Conservation (phyloP, 495 filamentous ascomycete genomes). For the Aspergillus ellipticus region DNA sequence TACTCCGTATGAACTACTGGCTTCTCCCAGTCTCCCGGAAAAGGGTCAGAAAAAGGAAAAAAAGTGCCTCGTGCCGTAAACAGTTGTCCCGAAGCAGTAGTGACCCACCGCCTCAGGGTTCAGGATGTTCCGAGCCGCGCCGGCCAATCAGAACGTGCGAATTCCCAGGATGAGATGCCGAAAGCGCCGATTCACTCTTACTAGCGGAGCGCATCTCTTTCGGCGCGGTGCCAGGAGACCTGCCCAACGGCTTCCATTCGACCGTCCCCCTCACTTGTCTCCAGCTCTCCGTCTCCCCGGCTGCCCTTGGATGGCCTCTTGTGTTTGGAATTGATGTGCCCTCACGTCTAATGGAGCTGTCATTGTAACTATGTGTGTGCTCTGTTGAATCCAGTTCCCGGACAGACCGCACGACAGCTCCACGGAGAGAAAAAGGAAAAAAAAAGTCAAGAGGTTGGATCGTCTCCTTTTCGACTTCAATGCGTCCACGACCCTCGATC, state of each 20-base stretch:
- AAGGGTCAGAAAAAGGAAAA: neutral
- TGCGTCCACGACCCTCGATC: neutral
- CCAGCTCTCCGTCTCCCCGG: neutral
- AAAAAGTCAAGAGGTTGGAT: neutral
- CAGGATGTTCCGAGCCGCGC: conserved; percentile 18
- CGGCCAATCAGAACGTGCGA: conserved; percentile 30
- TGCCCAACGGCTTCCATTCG: neutral
- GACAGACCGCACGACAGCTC: conserved; percentile 25
- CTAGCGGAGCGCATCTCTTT: conserved; percentile 20
- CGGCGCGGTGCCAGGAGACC: neutral
- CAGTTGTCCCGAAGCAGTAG: neutral
- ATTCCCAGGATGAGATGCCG: conserved; percentile 23
- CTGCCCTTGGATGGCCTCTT: conserved; percentile 5
- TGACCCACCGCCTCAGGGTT: conserved; percentile 7
- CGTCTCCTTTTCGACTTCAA: neutral
- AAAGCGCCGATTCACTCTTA: conserved; percentile 39
- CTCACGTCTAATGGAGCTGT: conserved; percentile 13
- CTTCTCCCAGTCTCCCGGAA: neutral
- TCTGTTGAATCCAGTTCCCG: conserved; percentile 22
- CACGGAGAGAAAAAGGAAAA: conserved; percentile 5
- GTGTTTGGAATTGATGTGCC: neutral
- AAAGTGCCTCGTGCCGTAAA: too few species aligned
- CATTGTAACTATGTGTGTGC: conserved; percentile 22
- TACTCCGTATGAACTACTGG: too few species aligned
- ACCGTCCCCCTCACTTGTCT: neutral